Conservation (phyloP, 352 stramenopile species). For the Phytophthora hibernalis region DNA sequence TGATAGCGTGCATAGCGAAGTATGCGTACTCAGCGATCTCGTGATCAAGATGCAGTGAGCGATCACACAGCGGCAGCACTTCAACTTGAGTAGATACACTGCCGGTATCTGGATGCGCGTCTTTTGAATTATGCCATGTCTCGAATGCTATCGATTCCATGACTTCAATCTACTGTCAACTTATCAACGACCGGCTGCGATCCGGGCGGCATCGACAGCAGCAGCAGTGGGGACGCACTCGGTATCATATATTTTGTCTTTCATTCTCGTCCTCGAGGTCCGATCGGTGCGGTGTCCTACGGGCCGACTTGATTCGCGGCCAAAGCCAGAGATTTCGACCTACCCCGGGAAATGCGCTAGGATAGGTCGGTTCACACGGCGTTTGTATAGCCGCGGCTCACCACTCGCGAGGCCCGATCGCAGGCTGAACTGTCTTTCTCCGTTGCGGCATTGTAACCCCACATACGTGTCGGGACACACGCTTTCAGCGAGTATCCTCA, state of each 20-base stretch:
- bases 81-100: no score
- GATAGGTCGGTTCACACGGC: slow-evolving; percentile 14
- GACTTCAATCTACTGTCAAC: neutral
- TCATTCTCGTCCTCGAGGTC: slow-evolving; percentile 19
- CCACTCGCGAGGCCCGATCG: neutral
- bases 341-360: slow-evolving; percentile 1
- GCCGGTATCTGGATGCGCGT: slow-evolving; percentile 19
- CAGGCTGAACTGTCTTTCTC: slow-evolving; percentile 20
- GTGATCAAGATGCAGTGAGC: no score
- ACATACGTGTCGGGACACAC: slow-evolving; percentile 20
- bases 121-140: neutral
- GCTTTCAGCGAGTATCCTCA: slow-evolving; percentile 18
- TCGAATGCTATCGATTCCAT: no score
- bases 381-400: slow-evolving; percentile 8
- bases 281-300: slow-evolving; percentile 22
- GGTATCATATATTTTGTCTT: no score
- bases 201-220: no score
- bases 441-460: slow-evolving; percentile 27
- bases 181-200: slow-evolving; percentile 7
- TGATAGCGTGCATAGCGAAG: no score
- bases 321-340: neutral
- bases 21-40: no score
- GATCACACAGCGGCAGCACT: no score
- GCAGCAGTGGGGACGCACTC: slow-evolving; percentile 7
- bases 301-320: slow-evolving; percentile 27